phyloP scores from a whole-genome alignment of 148 eudicot genomes.

The Pharnaceum exiguum region DNA sequence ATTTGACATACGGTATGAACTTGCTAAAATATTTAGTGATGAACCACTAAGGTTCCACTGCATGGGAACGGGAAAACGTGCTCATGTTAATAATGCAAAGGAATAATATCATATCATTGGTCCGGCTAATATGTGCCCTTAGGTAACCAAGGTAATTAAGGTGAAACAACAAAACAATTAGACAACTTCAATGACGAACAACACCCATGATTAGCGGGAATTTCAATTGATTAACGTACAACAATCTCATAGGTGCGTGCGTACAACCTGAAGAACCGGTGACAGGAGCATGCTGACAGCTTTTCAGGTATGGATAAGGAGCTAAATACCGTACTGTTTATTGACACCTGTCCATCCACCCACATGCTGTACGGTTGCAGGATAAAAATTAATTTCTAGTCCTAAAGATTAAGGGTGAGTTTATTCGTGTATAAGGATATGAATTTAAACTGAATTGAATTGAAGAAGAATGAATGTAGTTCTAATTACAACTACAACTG shows the following conservation, averaged over 20 bases:
- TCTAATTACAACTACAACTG: too few relatives aligned
- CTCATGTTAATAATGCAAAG: not conserved
- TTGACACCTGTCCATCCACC: constrained; percentile 18
- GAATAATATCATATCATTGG: not conserved
- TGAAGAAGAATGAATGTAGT: too few relatives aligned
- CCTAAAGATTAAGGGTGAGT: too few relatives aligned
- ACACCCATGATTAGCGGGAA: not conserved
- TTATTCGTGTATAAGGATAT: too few relatives aligned
- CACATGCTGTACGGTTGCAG: constrained; percentile 15
- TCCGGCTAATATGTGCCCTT: too few relatives aligned
- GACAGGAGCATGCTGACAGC: not conserved
- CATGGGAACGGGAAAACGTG: constrained; percentile 13
- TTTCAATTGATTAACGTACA: not conserved
- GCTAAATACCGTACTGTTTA: not conserved
- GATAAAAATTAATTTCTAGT: too few relatives aligned
- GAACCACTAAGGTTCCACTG: not conserved
- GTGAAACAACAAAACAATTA: not conserved
- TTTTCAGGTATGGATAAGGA: constrained; percentile 9
- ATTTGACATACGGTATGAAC: too few relatives aligned
- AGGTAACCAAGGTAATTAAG: too few relatives aligned
- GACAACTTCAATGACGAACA: not conserved
- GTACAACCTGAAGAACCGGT: constrained; percentile 16
- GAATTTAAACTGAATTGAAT: too few relatives aligned
- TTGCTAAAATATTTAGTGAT: constrained; percentile 3
- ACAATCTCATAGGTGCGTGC: not conserved